phyloP scores from a whole-genome alignment of 345 rosid species.

The Xanthoceras sorbifolium region DNA sequence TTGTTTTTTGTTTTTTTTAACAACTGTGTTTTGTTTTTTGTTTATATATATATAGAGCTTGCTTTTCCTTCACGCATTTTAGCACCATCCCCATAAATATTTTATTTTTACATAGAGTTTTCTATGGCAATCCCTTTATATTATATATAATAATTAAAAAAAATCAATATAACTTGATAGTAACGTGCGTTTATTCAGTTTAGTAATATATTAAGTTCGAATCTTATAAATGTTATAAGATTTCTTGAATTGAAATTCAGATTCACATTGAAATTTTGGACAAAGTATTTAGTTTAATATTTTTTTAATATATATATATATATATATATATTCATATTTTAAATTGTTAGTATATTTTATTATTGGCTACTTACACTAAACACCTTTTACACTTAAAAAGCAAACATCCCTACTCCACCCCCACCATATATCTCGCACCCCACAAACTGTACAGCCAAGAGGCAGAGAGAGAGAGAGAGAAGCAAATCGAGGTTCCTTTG shows the following conservation, averaged over 20 bases:
- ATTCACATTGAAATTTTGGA: too few species aligned
- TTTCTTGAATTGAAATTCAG: not conserved
- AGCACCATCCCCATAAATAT: conserved; percentile 33
- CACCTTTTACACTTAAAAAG: conserved; percentile 35
- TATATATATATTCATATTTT: too few species aligned
- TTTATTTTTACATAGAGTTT: not conserved
- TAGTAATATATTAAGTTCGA: too few species aligned
- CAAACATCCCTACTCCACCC: conserved; percentile 32
- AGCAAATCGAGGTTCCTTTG: not conserved
- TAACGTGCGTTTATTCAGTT: too few species aligned
- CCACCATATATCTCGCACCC: not conserved
- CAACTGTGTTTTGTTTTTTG: not conserved
- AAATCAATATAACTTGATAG: too few species aligned
- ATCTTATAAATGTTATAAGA: too few species aligned
- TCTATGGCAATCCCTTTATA: not conserved
- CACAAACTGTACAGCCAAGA: not conserved
- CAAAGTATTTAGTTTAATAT: too few species aligned
- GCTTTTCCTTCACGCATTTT: conserved; percentile 42
- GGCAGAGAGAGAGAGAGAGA: not conserved
- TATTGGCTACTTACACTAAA: not conserved
- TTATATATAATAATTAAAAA: not conserved
- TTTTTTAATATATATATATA: too few species aligned
- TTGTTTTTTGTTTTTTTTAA: not conserved
- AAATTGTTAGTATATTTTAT: too few species aligned
- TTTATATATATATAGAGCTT: conserved; percentile 9